Base-by-base conservation (phyloP, 768 basidiomycete genomes). In the Pisolithus sp. region DNA sequence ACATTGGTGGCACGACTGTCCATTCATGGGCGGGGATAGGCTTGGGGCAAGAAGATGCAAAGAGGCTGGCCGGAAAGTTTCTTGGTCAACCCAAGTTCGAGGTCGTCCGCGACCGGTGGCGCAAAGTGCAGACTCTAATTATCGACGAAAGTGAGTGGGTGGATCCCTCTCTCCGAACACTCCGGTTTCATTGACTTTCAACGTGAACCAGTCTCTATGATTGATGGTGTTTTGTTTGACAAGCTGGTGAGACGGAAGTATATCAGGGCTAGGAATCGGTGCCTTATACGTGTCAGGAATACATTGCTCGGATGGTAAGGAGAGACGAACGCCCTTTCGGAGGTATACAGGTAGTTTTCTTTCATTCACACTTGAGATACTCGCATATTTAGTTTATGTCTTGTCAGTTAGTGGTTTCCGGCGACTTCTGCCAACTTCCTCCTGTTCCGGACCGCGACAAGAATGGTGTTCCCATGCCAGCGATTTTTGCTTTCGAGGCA, bases 341-440 rank as follows among this genome's bases (percentile, higher is more conserved):
- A 10, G 91, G 91, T 5, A 90, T 95, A 43, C 91, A 93, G 74
- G 87, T 86, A 39, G 5, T 24, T 15, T 34, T 5, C 10, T 31
- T 53, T n/a, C 50, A 49, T n/a, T 40, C 9, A 15, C 53, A 13
- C 28, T 31, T 2, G 26, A n/a, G 20, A 45, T 23, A n/a, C 9
- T 38, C 24, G 37, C 1, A 26, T 6, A 18, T 47, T 42, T 41
- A 7, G 39, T 45, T 53, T 49, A 54, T 37, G 15, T 17, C 17
- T 9, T 51, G 24, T n/a, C 53, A 93, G 86, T 78, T 93, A 48
- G 76, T 89, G 31, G 71, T 93, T 4, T 91, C 86, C 7, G 93
- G 93, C 7, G 93, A 96, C 63, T 94, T 94, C 66, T 93, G 82
- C 62, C 92, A 96, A 66, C 74, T 96, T 0, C 93, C 93, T 9